These are phyloP conservation scores for Phytophthora fragariae DNA, from an alignment of 352 stramenopile genomes.

Conservation along the genomic window DNA sequence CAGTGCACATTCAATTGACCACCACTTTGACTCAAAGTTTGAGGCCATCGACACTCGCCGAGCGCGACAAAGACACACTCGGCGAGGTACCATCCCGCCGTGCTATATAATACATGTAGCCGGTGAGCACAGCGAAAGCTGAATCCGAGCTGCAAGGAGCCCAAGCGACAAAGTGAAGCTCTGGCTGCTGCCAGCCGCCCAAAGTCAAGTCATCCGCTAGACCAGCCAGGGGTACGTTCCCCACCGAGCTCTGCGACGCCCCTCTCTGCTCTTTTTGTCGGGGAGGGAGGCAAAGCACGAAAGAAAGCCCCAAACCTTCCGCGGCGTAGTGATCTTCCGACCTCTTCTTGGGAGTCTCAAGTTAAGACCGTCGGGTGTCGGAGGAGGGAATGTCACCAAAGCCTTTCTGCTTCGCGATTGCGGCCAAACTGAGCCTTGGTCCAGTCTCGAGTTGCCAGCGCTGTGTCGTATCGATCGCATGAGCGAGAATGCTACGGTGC, in stretches of 20 bases:
- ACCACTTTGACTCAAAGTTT: background rate
- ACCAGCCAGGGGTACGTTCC: constrained; percentile 6
- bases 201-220: constrained; percentile 19
- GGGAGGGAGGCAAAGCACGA: constrained; percentile 10
- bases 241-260: constrained; percentile 18
- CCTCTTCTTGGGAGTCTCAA: constrained; percentile 11
- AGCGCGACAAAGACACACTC: constrained; percentile 26
- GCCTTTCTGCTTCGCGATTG: constrained; percentile 11
- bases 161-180: background rate
- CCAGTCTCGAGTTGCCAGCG: too few relatives aligned
- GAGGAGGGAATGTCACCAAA: background rate
- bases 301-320: constrained; percentile 30
- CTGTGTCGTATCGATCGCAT: background rate
- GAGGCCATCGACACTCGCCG: constrained; percentile 1
- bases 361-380: background rate
- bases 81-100: background rate
- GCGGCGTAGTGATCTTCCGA: constrained; percentile 35
- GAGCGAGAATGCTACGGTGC: background rate
- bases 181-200: background rate
- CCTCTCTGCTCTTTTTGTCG: constrained; percentile 13
- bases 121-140: constrained; percentile 1
- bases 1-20: background rate
- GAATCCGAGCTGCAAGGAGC: background rate
- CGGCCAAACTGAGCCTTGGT: too few relatives aligned
- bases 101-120: background rate